These are phyloP conservation scores for Termitomyces sp. DNA, from an alignment of 768 basidiomycete genomes.

Conservation along the genomic window DNA sequence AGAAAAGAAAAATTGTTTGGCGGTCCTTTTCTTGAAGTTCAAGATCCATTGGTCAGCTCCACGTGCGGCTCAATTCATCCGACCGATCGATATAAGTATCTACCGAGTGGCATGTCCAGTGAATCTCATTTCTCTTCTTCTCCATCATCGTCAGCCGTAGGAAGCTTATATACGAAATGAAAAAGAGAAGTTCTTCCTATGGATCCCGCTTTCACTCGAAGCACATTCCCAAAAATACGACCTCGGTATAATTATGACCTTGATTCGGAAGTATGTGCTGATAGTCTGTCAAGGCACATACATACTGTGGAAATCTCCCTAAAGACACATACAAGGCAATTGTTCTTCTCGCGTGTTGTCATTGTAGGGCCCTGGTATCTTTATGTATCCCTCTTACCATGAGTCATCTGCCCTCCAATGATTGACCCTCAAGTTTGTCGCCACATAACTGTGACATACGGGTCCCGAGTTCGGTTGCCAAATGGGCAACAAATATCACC, in stretches of 20 bases:
- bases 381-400: neutral
- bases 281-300: neutral
- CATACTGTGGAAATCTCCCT: neutral
- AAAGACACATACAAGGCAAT: neutral
- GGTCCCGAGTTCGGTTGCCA: slow-evolving; percentile 1
- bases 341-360: neutral
- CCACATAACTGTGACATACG: neutral
- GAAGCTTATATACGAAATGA: neutral
- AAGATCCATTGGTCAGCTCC: slow-evolving; percentile 18
- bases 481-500: neutral
- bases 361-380: neutral
- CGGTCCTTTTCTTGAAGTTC: slow-evolving; percentile 16
- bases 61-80: slow-evolving; percentile 11
- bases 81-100: slow-evolving; percentile 11
- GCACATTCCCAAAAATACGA: neutral
- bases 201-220: neutral
- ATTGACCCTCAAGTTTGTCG: neutral
- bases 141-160: neutral
- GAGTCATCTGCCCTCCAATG: neutral
- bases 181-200: neutral
- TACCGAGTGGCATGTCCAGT: neutral
- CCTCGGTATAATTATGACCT: neutral
- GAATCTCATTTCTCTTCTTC: neutral
- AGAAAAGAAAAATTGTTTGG: slow-evolving; percentile 9
- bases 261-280: neutral